Evolutionary conservation across 2,329 filamentous ascomycete species (phyloP).

Genomic region (Colletotrichum tabaci): DNA sequence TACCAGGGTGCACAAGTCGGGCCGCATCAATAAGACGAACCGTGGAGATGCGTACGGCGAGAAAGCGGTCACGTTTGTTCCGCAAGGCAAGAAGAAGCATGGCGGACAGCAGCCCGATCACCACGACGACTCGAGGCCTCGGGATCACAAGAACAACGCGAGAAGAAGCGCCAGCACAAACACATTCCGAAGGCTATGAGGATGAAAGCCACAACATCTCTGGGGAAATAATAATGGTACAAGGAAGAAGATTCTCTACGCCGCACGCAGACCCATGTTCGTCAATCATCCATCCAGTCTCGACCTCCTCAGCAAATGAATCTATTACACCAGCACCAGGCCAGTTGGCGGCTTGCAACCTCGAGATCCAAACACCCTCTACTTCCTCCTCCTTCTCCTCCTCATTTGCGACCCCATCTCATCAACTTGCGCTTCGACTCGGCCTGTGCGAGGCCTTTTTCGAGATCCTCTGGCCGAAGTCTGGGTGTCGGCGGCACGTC

Average conservation of each 20-base stretch:
- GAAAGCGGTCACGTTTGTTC: slow-evolving; percentile 81
- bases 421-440: slow-evolving; percentile 56
- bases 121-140: slow-evolving; percentile 45
- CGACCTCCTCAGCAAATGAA: slow-evolving; percentile 22
- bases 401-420: slow-evolving; percentile 46
- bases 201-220: slow-evolving; percentile 46
- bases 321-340: slow-evolving; percentile 36
- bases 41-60: slow-evolving; percentile 71
- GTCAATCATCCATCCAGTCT: slow-evolving; percentile 28
- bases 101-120: slow-evolving; percentile 44
- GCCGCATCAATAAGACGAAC: slow-evolving; percentile 61
- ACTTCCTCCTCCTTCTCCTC: too few species aligned
- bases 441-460: slow-evolving; percentile 66
- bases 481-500: slow-evolving; percentile 74
- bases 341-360: slow-evolving; percentile 30
- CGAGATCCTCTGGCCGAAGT: slow-evolving; percentile 68
- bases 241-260: slow-evolving; percentile 31
- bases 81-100: slow-evolving; percentile 67
- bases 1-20: slow-evolving; percentile 66
- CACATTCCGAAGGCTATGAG: slow-evolving; percentile 77
- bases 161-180: slow-evolving; percentile 84
- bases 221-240: slow-evolving; percentile 36
- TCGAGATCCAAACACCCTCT: not conserved
- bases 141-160: slow-evolving; percentile 55
- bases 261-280: slow-evolving; percentile 27